A percentile compares a stretch with the other conserved stretches of the same genome.
Conservation (phyloP, 768 basidiomycete species). For the Mycena kentingensis region DNA sequence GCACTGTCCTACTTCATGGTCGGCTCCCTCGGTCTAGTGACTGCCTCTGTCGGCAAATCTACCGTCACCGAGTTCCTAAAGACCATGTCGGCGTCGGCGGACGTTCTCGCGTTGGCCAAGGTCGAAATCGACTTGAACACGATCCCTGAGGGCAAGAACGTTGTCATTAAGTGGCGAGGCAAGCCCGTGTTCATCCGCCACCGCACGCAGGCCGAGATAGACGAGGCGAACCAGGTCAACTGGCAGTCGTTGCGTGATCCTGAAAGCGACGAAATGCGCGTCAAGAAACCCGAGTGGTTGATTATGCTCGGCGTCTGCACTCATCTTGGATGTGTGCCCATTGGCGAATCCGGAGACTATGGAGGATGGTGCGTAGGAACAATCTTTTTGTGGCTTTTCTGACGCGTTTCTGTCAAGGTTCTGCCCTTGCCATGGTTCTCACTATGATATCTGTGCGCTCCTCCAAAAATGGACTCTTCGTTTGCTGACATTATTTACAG, state of each 20-base stretch:
- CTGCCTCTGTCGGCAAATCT: slow-evolving; percentile 93
- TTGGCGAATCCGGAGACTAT: slow-evolving; percentile 95
- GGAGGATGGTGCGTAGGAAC: slow-evolving; percentile 96
- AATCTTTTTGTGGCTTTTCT: slow-evolving; percentile 8
- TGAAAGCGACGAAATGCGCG: slow-evolving; percentile 83
- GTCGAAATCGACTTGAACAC: slow-evolving; percentile 88
- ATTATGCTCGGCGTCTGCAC: slow-evolving; percentile 95
- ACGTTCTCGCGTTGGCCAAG: slow-evolving; percentile 97
- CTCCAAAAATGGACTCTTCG: too few relatives aligned
- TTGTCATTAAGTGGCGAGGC: slow-evolving; percentile 98
- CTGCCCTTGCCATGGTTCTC: slow-evolving; percentile 99
- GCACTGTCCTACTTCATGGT: slow-evolving; percentile 89
- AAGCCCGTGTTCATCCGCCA: slow-evolving; percentile 99
- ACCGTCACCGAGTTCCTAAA: slow-evolving; percentile 91
- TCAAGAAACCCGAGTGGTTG: slow-evolving; percentile 95
- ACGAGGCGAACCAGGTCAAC: slow-evolving; percentile 83
- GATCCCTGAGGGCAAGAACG: slow-evolving; percentile 98
- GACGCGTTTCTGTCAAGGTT: slow-evolving; percentile 50
- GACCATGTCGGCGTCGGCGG: slow-evolving; percentile 96
- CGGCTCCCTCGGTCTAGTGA: slow-evolving; percentile 88
- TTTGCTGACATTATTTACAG: too few relatives aligned
- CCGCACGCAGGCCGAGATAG: slow-evolving; percentile 87
- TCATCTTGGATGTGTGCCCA: slow-evolving; percentile 97
- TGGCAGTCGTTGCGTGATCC: slow-evolving; percentile 92
- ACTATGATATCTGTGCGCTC: slow-evolving; percentile 89